phyloP scores from a whole-genome alignment of 176 grass and related monocot genomes.

The Avena atlantica region DNA sequence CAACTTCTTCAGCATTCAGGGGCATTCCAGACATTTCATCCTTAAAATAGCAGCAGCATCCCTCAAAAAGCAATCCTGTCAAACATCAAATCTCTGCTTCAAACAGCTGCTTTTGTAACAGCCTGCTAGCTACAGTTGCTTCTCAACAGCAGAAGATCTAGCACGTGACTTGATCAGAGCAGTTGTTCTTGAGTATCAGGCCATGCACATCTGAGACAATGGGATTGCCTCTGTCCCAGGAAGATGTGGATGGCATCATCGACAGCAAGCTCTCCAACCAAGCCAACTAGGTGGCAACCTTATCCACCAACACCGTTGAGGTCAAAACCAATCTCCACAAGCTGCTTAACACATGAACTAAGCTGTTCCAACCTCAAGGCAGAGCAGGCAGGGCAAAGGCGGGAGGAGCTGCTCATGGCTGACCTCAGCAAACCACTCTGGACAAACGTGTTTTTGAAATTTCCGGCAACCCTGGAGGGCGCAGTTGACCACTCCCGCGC shows the following conservation, averaged over 20 bases:
- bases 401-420: neutral
- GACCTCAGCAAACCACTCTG: neutral
- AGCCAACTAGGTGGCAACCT: neutral
- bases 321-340: conserved; percentile 23
- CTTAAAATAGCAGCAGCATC: too few relatives aligned
- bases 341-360: neutral
- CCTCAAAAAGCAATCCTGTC: too few relatives aligned
- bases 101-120: too few relatives aligned
- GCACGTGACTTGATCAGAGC: neutral
- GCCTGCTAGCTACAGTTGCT: too few relatives aligned
- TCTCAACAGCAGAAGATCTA: neutral
- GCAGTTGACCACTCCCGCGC: neutral
- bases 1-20: neutral
- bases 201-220: neutral
- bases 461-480: neutral
- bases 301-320: conserved; percentile 9
- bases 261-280: neutral
- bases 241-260: conserved; percentile 10
- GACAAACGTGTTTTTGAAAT: neutral
- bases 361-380: neutral
- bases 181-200: neutral
- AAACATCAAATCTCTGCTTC: too few relatives aligned
- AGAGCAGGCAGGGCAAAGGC: conserved; percentile 7
- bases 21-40: neutral
- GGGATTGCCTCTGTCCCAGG: neutral